A percentile compares a stretch with the other conserved stretches of the same genome.
These are phyloP conservation scores for Phytophthora megakarya DNA, from an alignment of 352 stramenopile genomes.

Conservation along the genomic window DNA sequence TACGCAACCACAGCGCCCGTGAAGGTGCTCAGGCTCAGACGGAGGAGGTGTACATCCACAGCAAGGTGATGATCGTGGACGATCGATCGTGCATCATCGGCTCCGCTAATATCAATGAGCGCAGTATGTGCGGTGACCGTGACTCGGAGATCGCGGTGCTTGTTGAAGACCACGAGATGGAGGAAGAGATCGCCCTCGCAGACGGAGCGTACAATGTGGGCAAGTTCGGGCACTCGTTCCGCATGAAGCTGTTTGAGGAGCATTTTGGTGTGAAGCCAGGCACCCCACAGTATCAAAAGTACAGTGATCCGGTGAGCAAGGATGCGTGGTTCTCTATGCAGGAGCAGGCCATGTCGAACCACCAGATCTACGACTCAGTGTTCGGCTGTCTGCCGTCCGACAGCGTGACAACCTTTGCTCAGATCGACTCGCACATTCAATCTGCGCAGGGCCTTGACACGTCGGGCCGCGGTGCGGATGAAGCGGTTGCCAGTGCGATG, in stretches of 20 bases:
- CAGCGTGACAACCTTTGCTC: conserved; percentile 67
- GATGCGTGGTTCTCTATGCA: conserved; percentile 85
- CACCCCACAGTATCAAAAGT: conserved; percentile 57
- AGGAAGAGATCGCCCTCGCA: conserved; percentile 56
- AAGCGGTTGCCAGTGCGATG: conserved; percentile 29
- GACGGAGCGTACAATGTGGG: conserved; percentile 57
- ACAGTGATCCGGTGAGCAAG: conserved; percentile 61
- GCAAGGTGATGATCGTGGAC: conserved; percentile 92
- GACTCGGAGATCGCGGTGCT: conserved; percentile 89
- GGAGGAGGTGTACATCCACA: conserved; percentile 90
- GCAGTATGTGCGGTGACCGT: conserved; percentile 85
- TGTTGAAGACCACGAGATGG: conserved; percentile 79
- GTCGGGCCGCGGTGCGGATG: conserved; percentile 35
- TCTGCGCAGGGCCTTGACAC: conserved; percentile 36
- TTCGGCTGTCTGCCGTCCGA: conserved; percentile 83
- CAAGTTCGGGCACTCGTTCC: conserved; percentile 86
- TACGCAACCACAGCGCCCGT: conserved; percentile 63
- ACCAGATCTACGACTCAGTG: conserved; percentile 83
- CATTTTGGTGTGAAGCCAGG: conserved; percentile 72
- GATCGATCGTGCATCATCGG: conserved; percentile 82
- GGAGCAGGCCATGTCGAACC: conserved; percentile 84
- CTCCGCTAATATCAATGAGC: conserved; percentile 89
- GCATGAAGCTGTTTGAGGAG: conserved; percentile 88
- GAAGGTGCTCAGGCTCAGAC: conserved; percentile 53
- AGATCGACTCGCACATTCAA: conserved; percentile 66